Evolutionary conservation across 106 monocot genomes (phyloP).

Genomic region (Acorus gramineus): DNA sequence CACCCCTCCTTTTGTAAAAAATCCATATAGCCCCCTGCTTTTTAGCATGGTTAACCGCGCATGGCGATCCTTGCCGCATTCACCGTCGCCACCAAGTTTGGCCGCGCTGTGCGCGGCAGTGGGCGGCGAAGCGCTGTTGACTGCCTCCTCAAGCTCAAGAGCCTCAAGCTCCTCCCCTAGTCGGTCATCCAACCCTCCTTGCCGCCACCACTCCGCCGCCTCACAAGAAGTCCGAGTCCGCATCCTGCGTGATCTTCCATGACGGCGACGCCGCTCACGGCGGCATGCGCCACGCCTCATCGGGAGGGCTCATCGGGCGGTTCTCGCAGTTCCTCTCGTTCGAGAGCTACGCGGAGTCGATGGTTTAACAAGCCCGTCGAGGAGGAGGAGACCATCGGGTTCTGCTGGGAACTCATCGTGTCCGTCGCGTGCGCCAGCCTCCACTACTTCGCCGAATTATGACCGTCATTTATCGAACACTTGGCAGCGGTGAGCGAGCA

Average conservation of each 20-base stretch:
- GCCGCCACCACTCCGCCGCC: not conserved
- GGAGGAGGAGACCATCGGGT: conserved; percentile 75
- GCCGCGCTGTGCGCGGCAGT: conserved; percentile 46
- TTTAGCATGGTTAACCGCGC: no score
- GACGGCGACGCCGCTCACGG: conserved; percentile 2
- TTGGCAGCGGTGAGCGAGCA: conserved; percentile 37
- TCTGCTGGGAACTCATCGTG: conserved; percentile 81
- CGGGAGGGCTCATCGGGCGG: conserved; percentile 29
- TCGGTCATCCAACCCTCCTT: conserved; percentile 25
- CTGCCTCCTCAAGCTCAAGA: conserved; percentile 81
- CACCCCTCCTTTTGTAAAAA: no score
- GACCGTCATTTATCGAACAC: conserved; percentile 69
- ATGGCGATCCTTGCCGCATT: conserved; percentile 86
- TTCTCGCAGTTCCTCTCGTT: conserved; percentile 65
- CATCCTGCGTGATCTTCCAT: conserved; percentile 41
- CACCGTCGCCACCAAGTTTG: conserved; percentile 86
- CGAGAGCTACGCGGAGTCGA: conserved; percentile 43
- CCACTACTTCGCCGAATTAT: conserved; percentile 44
- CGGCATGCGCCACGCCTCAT: conserved; percentile 7
- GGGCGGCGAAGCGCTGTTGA: conserved; percentile 75
- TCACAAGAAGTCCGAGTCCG: conserved; percentile 16
- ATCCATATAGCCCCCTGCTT: no score
- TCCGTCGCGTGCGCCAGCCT: conserved; percentile 34
- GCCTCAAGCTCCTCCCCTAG: conserved; percentile 57
- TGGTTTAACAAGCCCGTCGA: conserved; percentile 79